These are phyloP conservation scores for Fusarium bactridioides DNA, from an alignment of 2,329 filamentous ascomycete genomes.

Conservation along the genomic window DNA sequence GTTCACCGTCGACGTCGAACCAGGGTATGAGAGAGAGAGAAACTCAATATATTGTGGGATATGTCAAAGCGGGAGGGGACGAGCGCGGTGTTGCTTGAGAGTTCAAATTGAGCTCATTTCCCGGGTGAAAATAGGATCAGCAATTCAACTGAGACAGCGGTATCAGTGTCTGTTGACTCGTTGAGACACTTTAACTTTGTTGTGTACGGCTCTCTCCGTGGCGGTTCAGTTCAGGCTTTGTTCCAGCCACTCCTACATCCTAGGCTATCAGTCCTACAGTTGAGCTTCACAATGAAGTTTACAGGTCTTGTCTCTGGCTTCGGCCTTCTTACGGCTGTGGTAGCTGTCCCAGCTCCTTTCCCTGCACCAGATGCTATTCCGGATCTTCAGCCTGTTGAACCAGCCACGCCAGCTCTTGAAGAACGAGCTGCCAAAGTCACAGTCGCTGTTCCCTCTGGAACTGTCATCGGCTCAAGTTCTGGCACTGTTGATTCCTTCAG, in stretches of 20 bases:
- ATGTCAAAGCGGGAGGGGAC: background rate
- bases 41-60: background rate
- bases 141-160: conserved; percentile 13
- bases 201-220: background rate
- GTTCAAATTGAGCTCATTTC: conserved; percentile 36
- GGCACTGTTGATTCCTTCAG: conserved; percentile 71
- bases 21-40: background rate
- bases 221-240: background rate
- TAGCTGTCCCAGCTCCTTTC: conserved; percentile 31
- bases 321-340: conserved; percentile 21
- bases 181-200: background rate
- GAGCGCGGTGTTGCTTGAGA: background rate
- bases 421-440: conserved; percentile 57
- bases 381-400: background rate
- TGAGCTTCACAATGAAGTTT: conserved; percentile 28
- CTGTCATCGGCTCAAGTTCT: conserved; percentile 58
- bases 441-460: conserved; percentile 64
- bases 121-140: conserved; percentile 4
- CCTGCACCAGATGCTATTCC: conserved; percentile 18
- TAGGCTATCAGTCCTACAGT: background rate
- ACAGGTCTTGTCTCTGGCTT: conserved; percentile 19
- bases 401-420: conserved; percentile 44
- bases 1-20: conserved; percentile 14
- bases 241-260: background rate
- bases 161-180: background rate